phyloP scores from a whole-genome alignment of 768 basidiomycete species.

The Termitomyces sp. region DNA sequence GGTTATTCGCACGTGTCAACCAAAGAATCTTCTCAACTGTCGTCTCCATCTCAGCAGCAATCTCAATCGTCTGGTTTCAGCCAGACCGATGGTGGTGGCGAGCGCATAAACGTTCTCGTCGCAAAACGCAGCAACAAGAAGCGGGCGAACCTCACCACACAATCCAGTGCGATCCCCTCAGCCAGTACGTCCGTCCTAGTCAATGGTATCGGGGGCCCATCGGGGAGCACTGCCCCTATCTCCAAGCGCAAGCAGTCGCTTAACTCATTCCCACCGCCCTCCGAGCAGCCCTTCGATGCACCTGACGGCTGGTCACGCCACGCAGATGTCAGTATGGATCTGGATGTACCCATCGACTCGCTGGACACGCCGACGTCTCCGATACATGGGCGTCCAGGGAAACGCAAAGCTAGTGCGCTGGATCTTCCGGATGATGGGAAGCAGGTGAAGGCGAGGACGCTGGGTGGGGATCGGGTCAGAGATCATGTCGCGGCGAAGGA shows the following conservation, averaged over 20 bases:
- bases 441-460: conserved; percentile 45
- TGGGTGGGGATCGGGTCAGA: conserved; percentile 66
- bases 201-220: conserved; percentile 22
- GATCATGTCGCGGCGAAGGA: conserved; percentile 54
- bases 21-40: conserved; percentile 28
- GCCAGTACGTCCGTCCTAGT: conserved; percentile 16
- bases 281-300: conserved; percentile 48
- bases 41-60: conserved; percentile 35
- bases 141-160: conserved; percentile 36
- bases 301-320: conserved; percentile 36
- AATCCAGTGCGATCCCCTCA: conserved; percentile 22
- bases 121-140: conserved; percentile 74
- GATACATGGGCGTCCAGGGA: conserved; percentile 34
- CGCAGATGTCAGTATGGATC: conserved; percentile 48
- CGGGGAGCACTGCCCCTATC: conserved; percentile 24
- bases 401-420: conserved; percentile 46
- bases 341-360: conserved; percentile 55
- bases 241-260: conserved; percentile 36
- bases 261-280: conserved; percentile 46
- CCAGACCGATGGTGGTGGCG: conserved; percentile 42
- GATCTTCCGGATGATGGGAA: conserved; percentile 41
- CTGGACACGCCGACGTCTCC: conserved; percentile 43
- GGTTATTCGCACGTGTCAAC: conserved; percentile 61
- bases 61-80: conserved; percentile 29
- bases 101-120: conserved; percentile 70